A percentile compares a stretch with the other conserved stretches of the same genome.
Conservation (phyloP, 2,329 filamentous ascomycete genomes). For the Fusarium avenaceum region DNA sequence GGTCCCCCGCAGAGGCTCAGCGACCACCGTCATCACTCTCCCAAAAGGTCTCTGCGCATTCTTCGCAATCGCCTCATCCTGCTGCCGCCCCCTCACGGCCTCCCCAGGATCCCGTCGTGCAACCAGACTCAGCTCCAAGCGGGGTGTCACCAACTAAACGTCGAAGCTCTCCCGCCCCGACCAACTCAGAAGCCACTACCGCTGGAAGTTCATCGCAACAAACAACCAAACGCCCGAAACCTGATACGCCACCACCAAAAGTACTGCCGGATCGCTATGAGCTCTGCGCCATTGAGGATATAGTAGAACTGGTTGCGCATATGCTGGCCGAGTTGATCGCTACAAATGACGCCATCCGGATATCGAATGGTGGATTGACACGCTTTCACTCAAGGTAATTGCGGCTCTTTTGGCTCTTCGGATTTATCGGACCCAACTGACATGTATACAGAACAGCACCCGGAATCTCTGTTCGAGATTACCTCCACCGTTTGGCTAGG, state of each 20-base stretch:
- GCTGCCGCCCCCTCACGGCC: slow-evolving; percentile 31
- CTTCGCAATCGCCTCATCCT: slow-evolving; percentile 41
- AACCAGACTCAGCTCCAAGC: slow-evolving; percentile 33
- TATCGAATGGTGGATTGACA: slow-evolving; percentile 82
- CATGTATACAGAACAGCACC: slow-evolving; percentile 71
- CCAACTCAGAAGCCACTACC: slow-evolving; percentile 50
- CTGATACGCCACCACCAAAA: slow-evolving; percentile 66
- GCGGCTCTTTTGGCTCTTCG: slow-evolving; percentile 3
- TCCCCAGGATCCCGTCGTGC: slow-evolving; percentile 30
- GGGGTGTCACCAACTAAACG: slow-evolving; percentile 54
- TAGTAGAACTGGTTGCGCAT: slow-evolving; percentile 90
- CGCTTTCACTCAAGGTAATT: slow-evolving; percentile 90
- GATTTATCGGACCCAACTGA: slow-evolving; percentile 40
- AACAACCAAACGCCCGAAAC: slow-evolving; percentile 66
- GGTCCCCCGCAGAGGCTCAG: slow-evolving; percentile 38
- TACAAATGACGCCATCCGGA: slow-evolving; percentile 89
- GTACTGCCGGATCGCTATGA: slow-evolving; percentile 82
- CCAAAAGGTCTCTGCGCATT: slow-evolving; percentile 42
- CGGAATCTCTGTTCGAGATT: slow-evolving; percentile 94
- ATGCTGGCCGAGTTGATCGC: slow-evolving; percentile 97
- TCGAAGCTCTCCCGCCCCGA: slow-evolving; percentile 47
- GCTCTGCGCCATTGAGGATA: slow-evolving; percentile 82
- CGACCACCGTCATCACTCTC: slow-evolving; percentile 37
- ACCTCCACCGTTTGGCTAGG: slow-evolving; percentile 90
- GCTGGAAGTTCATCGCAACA: slow-evolving; percentile 46